Conservation (phyloP, 2,329 filamentous ascomycete genomes). For the Ambrosiella xylebori region DNA sequence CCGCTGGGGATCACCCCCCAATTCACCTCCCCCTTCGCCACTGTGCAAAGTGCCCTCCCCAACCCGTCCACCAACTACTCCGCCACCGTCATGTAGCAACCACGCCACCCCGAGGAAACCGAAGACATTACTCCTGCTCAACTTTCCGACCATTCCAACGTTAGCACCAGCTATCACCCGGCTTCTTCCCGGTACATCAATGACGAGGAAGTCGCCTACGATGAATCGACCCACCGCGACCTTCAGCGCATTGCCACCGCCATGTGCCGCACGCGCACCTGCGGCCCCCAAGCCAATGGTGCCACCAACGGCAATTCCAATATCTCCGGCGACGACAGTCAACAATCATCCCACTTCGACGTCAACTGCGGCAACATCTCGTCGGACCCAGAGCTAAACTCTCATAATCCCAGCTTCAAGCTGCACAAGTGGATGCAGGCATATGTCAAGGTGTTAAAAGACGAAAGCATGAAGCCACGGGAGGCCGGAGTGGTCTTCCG, state of each 20-base stretch:
- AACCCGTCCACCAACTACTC: no score
- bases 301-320: no score
- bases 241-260: slow-evolving; percentile 24
- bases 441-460: slow-evolving; percentile 28
- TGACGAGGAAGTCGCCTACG: not conserved
- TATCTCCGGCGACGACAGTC: no score
- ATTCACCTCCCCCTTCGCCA: no score
- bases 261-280: slow-evolving; percentile 18
- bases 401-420: slow-evolving; percentile 24
- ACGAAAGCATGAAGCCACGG: slow-evolving; percentile 35
- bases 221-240: slow-evolving; percentile 21
- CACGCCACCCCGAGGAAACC: not conserved
- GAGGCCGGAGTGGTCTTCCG: slow-evolving; percentile 46
- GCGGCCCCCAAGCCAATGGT: no score
- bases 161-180: not conserved
- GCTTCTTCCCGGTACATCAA: not conserved
- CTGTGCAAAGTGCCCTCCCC: no score
- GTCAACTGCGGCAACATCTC: not conserved
- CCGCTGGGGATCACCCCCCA: no score
- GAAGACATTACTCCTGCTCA: not conserved
- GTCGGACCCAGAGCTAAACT: slow-evolving; percentile 22
- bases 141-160: not conserved
- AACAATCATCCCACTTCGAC: not conserved
- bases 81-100: no score
- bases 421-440: slow-evolving; percentile 25